These are phyloP conservation scores for Claviceps sp. DNA, from an alignment of 2,329 filamentous ascomycete genomes.

Conservation along the genomic window DNA sequence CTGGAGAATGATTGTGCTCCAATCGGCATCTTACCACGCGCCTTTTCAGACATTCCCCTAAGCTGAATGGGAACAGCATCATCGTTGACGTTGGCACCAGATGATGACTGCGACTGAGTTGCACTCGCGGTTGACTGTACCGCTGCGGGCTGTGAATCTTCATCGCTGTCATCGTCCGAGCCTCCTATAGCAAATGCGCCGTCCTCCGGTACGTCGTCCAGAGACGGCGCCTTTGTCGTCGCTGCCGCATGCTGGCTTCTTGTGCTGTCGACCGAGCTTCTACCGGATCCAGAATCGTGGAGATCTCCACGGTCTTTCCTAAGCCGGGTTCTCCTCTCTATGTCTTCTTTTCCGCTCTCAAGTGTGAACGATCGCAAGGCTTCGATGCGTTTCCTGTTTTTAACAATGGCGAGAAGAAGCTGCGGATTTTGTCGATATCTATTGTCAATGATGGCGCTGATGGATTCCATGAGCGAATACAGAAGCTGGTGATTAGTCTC, in stretches of 20 bases:
- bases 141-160: conserved; percentile 43
- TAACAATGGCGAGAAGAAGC: conserved; percentile 66
- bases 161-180: conserved; percentile 51
- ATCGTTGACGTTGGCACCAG: conserved; percentile 56
- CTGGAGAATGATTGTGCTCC: conserved; percentile 71
- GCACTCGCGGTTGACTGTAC: conserved; percentile 51
- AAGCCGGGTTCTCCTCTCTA: conserved; percentile 63
- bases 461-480: conserved; percentile 69
- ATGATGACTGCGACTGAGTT: conserved; percentile 51
- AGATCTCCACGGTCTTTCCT: conserved; percentile 46
- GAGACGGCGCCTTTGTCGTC: conserved; percentile 12
- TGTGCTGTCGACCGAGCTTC: conserved; percentile 55
- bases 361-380: conserved; percentile 77
- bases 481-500: conserved; percentile 80
- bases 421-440: conserved; percentile 71
- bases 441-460: conserved; percentile 84
- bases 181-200: conserved; percentile 80
- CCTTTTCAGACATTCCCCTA: conserved; percentile 93
- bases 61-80: conserved; percentile 73
- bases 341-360: conserved; percentile 82
- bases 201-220: conserved; percentile 41
- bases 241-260: conserved; percentile 39
- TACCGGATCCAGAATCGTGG: conserved; percentile 33
- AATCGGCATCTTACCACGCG: conserved; percentile 86
- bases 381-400: conserved; percentile 72